Percentiles rank a stretch among this genome's conserved stretches.
These are phyloP conservation scores for Nigrospora sphaerica DNA, from an alignment of 2,329 filamentous ascomycete genomes.

Conservation along the genomic window DNA sequence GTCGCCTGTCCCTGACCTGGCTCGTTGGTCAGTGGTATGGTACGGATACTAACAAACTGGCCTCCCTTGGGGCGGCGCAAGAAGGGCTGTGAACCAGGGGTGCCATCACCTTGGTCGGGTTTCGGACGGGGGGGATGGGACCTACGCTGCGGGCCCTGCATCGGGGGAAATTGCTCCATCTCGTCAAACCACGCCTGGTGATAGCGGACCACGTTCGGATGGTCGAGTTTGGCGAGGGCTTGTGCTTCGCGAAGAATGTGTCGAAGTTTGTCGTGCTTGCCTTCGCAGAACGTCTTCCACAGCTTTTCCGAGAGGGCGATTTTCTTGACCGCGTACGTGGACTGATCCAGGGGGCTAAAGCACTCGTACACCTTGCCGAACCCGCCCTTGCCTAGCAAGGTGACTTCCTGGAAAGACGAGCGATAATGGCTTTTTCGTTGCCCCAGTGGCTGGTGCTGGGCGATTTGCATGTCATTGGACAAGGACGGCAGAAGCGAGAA, in stretches of 20 bases:
- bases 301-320: conserved; percentile 19
- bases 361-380: conserved; percentile 24
- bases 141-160: conserved; percentile 32
- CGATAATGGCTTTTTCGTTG: conserved; percentile 17
- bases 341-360: conserved; percentile 19
- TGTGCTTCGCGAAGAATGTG: conserved; percentile 22
- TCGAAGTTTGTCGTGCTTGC: conserved; percentile 18
- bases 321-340: conserved; percentile 24
- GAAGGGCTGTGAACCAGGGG: too few species aligned
- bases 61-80: too few species aligned
- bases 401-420: conserved; percentile 18
- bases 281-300: conserved; percentile 18
- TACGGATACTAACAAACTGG: too few species aligned
- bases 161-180: conserved; percentile 7
- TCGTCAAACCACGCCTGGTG: conserved; percentile 24
- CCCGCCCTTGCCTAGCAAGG: conserved; percentile 21
- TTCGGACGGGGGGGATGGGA: conserved; percentile 9
- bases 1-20: too few species aligned
- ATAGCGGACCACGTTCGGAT: conserved; percentile 24
- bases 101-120: too few species aligned
- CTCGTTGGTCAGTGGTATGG: too few species aligned
- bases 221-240: conserved; percentile 21
- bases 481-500: conserved; percentile 7
- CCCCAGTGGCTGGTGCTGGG: conserved; percentile 6
- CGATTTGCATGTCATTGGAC: conserved; percentile 15